Conservation (phyloP, 306 rosid genomes). For the Dryas drummondii region DNA sequence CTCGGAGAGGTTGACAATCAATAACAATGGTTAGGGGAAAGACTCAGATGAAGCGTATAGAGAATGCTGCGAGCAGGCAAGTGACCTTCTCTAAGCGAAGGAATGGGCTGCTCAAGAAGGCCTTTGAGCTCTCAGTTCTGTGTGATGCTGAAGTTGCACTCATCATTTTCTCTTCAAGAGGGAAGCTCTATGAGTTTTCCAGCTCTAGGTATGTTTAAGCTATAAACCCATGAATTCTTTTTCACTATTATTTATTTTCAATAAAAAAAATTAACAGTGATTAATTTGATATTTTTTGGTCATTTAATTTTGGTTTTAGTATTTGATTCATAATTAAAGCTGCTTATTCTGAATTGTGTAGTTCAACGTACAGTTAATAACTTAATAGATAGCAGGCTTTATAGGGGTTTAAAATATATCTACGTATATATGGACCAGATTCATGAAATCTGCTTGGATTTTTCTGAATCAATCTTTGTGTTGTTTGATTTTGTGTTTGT, state of each 20-base stretch:
- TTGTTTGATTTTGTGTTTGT: neutral
- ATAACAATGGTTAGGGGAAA: slow-evolving; percentile 78
- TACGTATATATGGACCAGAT: neutral
- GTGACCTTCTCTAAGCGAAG: slow-evolving; percentile 89
- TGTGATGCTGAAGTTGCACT: slow-evolving; percentile 97
- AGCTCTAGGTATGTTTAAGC: slow-evolving; percentile 56
- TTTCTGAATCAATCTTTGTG: neutral
- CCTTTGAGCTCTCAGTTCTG: slow-evolving; percentile 89
- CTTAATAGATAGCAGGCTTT: neutral
- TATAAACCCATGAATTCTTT: neutral
- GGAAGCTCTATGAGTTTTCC: slow-evolving; percentile 87
- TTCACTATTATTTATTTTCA: neutral
- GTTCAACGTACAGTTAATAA: neutral
- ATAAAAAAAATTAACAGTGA: neutral
- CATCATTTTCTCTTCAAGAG: slow-evolving; percentile 76
- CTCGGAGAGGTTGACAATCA: neutral
- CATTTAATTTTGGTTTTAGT: neutral
- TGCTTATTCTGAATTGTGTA: neutral
- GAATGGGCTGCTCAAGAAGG: slow-evolving; percentile 84
- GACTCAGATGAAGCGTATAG: slow-evolving; percentile 91
- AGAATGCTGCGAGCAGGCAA: slow-evolving; percentile 84
- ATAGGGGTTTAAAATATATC: neutral
- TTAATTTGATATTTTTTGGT: neutral
- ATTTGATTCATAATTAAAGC: neutral
- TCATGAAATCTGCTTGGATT: neutral